Conservation (phyloP, 2,329 filamentous ascomycete species). For the Aspergillus sp. region DNA sequence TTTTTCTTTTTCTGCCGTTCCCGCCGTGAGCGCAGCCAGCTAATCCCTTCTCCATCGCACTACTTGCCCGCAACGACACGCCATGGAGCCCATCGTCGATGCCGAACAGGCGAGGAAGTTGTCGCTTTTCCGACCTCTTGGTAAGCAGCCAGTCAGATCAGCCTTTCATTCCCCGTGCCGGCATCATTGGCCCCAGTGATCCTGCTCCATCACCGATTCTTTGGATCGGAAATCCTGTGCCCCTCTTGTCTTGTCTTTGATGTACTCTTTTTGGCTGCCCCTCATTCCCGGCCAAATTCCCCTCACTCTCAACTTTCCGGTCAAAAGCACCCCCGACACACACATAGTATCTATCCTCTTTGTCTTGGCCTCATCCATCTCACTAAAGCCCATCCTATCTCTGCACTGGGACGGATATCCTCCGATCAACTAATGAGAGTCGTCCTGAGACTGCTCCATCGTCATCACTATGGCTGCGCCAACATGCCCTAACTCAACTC, state of each 20-base stretch:
- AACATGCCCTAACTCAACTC: slow-evolving; percentile 10
- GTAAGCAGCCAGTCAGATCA: slow-evolving; percentile 43
- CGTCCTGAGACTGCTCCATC: background rate
- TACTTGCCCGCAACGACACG: slow-evolving; percentile 6
- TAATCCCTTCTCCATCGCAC: slow-evolving; percentile 13
- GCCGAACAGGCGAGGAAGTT: slow-evolving; percentile 44
- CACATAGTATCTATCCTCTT: background rate
- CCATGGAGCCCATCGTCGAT: slow-evolving; percentile 36
- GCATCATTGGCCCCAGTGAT: slow-evolving; percentile 32
- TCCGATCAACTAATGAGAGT: slow-evolving; percentile 12
- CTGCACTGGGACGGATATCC: slow-evolving; percentile 1
- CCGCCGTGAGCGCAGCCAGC: slow-evolving; percentile 27
- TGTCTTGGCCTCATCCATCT: slow-evolving; percentile 1
- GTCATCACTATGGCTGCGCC: slow-evolving; percentile 2
- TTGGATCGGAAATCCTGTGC: slow-evolving; percentile 7
- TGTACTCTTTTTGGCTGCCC: slow-evolving; percentile 10
- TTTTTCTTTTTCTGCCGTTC: slow-evolving; percentile 13
- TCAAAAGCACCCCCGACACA: slow-evolving; percentile 3
- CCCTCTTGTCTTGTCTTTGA: slow-evolving; percentile 16
- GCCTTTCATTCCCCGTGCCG: slow-evolving; percentile 34
- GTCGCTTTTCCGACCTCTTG: slow-evolving; percentile 48
- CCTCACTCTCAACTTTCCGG: background rate
- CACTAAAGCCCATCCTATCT: background rate
- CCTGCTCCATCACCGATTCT: slow-evolving; percentile 11
- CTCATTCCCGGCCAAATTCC: slow-evolving; percentile 4